Evolutionary conservation across 2,329 filamentous ascomycete genomes (phyloP).

Genomic region (Pezicula radicicola): DNA sequence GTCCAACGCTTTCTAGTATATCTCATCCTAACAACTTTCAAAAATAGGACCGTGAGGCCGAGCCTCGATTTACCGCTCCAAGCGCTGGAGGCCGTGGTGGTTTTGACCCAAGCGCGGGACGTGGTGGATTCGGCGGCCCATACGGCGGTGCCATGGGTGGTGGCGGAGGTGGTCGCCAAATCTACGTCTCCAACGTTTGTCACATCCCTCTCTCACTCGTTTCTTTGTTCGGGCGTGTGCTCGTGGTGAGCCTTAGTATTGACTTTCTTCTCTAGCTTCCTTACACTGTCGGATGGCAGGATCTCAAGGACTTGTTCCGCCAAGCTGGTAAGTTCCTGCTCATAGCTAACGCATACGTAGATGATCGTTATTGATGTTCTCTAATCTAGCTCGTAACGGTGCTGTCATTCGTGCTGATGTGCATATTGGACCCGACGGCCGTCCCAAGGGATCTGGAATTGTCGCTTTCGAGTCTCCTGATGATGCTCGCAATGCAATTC

Average conservation of each 20-base stretch:
- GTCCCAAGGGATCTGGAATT: slow-evolving; percentile 94
- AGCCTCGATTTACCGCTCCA: slow-evolving; percentile 89
- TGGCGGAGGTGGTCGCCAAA: slow-evolving; percentile 74
- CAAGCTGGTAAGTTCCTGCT: slow-evolving; percentile 76
- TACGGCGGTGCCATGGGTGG: slow-evolving; percentile 39
- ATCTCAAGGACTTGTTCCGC: slow-evolving; percentile 97
- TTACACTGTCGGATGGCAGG: slow-evolving; percentile 97
- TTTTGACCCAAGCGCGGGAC: slow-evolving; percentile 42
- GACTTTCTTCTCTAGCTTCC: slow-evolving; percentile 67
- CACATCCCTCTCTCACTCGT: slow-evolving; percentile 30
- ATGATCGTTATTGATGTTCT: slow-evolving; percentile 17
- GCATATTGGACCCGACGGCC: slow-evolving; percentile 84
- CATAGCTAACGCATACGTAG: slow-evolving; percentile 21
- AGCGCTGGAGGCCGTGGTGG: slow-evolving; percentile 62
- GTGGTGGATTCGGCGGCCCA: slow-evolving; percentile 51
- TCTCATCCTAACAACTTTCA: slow-evolving; percentile 15
- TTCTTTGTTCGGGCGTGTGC: slow-evolving; percentile 8
- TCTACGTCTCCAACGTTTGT: slow-evolving; percentile 98
- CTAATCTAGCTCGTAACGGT: slow-evolving; percentile 56
- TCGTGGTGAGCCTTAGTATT: slow-evolving; percentile 31
- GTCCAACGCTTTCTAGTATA: background rate
- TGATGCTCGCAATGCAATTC: slow-evolving; percentile 92
- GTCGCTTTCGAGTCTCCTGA: slow-evolving; percentile 95
- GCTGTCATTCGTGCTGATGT: slow-evolving; percentile 93
- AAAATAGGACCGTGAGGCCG: slow-evolving; percentile 87